A percentile compares a stretch with the other conserved stretches of the same genome.
phyloP scores from a whole-genome alignment of 768 basidiomycete species.

The Hericium erinaceus region DNA sequence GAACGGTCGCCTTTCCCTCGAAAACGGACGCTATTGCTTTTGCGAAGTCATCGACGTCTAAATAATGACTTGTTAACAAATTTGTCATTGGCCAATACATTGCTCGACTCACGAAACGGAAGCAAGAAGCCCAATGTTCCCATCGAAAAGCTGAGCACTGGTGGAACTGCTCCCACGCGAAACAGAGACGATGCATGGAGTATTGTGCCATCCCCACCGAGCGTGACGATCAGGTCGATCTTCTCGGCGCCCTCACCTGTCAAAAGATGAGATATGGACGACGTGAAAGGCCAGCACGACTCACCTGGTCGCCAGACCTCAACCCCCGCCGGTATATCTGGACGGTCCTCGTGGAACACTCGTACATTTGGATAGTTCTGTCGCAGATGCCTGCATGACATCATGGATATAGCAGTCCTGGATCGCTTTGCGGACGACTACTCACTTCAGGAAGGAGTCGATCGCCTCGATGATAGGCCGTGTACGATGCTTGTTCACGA shows the following conservation, averaged over 20 bases:
- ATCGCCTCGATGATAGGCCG: slow-evolving; percentile 71
- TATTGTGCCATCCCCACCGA: slow-evolving; percentile 94
- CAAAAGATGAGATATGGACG: not conserved
- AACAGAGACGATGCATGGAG: slow-evolving; percentile 90
- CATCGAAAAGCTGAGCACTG: slow-evolving; percentile 85
- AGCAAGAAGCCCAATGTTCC: slow-evolving; percentile 90
- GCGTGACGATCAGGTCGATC: slow-evolving; percentile 81
- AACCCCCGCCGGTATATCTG: slow-evolving; percentile 35
- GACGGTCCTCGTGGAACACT: slow-evolving; percentile 27
- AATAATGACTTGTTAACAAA: not conserved
- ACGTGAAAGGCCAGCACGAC: slow-evolving; percentile 5
- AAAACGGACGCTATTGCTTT: slow-evolving; percentile 76
- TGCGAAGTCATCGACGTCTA: slow-evolving; percentile 85
- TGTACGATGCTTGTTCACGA: slow-evolving; percentile 77
- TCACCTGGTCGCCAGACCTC: slow-evolving; percentile 51
- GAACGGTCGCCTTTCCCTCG: slow-evolving; percentile 66
- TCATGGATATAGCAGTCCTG: slow-evolving; percentile 1
- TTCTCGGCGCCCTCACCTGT: slow-evolving; percentile 40
- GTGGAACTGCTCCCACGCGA: slow-evolving; percentile 84
- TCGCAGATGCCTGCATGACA: slow-evolving; percentile 18
- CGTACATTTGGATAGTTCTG: slow-evolving; percentile 22
- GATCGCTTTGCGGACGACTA: slow-evolving; percentile 3
- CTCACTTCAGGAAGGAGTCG: slow-evolving; percentile 61
- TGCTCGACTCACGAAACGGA: slow-evolving; percentile 73
- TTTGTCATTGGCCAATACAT: not conserved